These are phyloP conservation scores for Phycomyces blakesleeanus DNA, from an alignment of 192 early-diverging fungal species.

Conservation along the genomic window DNA sequence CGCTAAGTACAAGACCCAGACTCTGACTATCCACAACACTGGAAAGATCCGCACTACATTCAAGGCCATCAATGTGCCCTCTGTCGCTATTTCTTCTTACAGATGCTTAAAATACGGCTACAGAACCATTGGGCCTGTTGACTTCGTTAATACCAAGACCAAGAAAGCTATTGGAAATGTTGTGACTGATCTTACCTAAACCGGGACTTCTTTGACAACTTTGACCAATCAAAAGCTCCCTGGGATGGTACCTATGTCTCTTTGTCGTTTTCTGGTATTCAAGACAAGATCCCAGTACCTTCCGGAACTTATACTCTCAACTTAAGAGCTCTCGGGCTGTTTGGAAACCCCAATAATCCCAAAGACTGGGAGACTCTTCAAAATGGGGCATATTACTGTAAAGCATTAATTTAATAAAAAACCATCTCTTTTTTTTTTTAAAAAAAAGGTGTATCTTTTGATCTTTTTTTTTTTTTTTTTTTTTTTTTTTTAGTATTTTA, in stretches of 20 bases:
- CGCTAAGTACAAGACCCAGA: constrained; percentile 23
- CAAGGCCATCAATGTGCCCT: constrained; percentile 33
- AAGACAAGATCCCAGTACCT: constrained; percentile 5
- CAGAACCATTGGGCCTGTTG: constrained; percentile 14
- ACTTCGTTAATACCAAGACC: constrained; percentile 18
- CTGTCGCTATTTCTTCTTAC: constrained; percentile 41
- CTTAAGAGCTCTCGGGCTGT: constrained; percentile 21
- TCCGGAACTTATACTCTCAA: constrained; percentile 24
- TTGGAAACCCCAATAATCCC: constrained; percentile 30
- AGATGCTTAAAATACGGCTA: constrained; percentile 15
- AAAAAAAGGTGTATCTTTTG: no score
- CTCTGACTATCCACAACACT: constrained; percentile 45
- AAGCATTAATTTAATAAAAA: constrained; percentile 15
- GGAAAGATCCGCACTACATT: constrained; percentile 38
- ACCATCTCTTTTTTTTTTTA: no score
- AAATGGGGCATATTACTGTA: constrained; percentile 17
- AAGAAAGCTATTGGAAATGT: constrained; percentile 20
- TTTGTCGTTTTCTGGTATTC: neutral
- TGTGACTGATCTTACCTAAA: constrained; percentile 8
- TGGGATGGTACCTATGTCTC: constrained; percentile 29
- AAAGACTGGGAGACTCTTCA: constrained; percentile 17
- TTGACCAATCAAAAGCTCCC: neutral
- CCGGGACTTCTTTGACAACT: constrained; percentile 20
- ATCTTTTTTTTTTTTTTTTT: no score
- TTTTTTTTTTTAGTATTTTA: no score